Base-by-base conservation (phyloP, 2,329 filamentous ascomycete species). In the Colletotrichum incanum region DNA sequence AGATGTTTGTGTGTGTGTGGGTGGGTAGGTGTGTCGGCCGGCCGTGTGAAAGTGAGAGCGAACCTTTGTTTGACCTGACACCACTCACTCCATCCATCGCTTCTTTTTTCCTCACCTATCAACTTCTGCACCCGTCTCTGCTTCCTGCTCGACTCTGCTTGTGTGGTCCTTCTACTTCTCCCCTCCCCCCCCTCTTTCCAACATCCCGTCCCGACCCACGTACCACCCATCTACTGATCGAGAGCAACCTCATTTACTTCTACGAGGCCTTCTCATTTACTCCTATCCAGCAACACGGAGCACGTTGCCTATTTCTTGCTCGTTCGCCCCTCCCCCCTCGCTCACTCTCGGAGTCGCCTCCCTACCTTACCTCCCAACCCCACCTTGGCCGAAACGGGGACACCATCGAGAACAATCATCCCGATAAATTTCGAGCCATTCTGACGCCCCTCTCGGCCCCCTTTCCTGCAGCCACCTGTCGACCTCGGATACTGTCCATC, bases 311-410 rank as follows among this genome's bases (percentile, higher is more conserved):
- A 60, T 65, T 70, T 70, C 45, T 54, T 64, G 52, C 59, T 65
- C 68, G 54, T 60, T 43, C 26, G 31, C 55, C 70, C 65, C 70
- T 65, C 39, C 52, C 65, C 59, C 65, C 54, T 72, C 60, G 54
- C 39, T 47, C 45, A 45, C 55, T 54, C 66, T 70, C 70, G 54
- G 70, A 64, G 70, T 72, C 65, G 70, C 65, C 65, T 70, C 69
- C 69, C 69, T 72, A 64, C 65, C 58, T 62, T 54, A 64, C 65
- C 65, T 39, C 68, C 45, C 43, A 67, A 72, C 70, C 70, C 70
- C 70, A 72, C 70, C 70, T 65, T 70, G 66, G 70, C 70, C 70
- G 70, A 72, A 72, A 72, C 70, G 66, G 70, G 70, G 45, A 70
- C 70, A 64, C 70, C 59, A 70, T 72, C 60, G 70, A 70, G 50